These are phyloP conservation scores for Moniliophthora roreri DNA, from an alignment of 1,284 basidiomycete species.

Conservation along the genomic window DNA sequence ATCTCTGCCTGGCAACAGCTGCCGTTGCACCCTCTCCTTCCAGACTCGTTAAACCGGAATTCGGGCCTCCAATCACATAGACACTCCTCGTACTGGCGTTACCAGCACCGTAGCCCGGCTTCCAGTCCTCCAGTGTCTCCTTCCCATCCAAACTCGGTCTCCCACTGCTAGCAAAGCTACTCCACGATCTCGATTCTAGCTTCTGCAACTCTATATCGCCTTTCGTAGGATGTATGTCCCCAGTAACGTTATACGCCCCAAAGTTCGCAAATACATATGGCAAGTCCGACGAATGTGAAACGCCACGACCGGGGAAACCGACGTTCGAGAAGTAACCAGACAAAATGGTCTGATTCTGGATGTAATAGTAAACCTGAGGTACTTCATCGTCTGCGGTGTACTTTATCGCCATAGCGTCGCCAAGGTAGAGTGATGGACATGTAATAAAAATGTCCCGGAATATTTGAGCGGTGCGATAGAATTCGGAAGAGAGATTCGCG, in stretches of 20 bases:
- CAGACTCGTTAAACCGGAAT: background rate
- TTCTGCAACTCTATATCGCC: background rate
- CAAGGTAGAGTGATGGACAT: conserved; percentile 3
- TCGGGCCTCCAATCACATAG: conserved; percentile 1
- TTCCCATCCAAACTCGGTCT: background rate
- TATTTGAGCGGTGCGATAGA: conserved; percentile 3
- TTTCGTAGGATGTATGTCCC: background rate
- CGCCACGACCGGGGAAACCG: background rate
- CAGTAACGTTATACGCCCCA: background rate
- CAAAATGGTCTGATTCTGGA: background rate
- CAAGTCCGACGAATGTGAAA: conserved; percentile 1
- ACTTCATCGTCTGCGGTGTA: background rate
- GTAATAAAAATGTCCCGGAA: background rate
- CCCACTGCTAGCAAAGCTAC: background rate
- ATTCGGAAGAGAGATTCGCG: background rate
- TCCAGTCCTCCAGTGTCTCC: conserved; percentile 1
- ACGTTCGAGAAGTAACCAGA: too few relatives aligned
- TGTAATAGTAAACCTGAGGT: background rate
- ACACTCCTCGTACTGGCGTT: background rate
- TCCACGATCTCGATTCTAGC: background rate
- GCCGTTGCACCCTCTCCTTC: background rate
- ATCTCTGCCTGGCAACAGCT: background rate
- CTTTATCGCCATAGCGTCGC: conserved; percentile 6
- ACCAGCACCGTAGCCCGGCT: background rate
- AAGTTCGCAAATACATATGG: conserved; percentile 1